Percentiles rank a stretch among this genome's conserved stretches.
These are phyloP conservation scores for Aspergillus steynii DNA, from an alignment of 495 filamentous ascomycete species.

Conservation along the genomic window DNA sequence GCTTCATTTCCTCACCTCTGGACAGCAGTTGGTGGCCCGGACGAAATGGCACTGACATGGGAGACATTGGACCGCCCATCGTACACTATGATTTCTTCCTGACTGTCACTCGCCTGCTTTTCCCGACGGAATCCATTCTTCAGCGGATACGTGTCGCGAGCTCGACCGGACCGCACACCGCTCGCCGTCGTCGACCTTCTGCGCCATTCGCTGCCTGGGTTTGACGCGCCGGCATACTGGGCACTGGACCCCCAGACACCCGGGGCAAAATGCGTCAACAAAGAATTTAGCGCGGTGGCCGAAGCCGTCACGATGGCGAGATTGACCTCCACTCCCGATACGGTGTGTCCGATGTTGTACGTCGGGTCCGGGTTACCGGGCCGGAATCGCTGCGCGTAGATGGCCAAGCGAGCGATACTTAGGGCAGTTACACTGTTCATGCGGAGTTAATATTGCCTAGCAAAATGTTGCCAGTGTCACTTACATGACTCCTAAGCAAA, in stretches of 20 bases:
- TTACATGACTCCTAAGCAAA: constrained; percentile 44
- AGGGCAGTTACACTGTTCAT: constrained; percentile 52
- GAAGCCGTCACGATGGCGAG: constrained; percentile 55
- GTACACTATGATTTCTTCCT: background rate
- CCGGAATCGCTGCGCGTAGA: constrained; percentile 25
- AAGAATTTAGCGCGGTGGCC: constrained; percentile 26
- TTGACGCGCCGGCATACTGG: background rate
- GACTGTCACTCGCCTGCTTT: background rate
- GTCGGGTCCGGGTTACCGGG: constrained; percentile 23
- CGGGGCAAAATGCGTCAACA: background rate
- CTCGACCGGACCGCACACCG: background rate
- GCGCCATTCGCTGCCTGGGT: background rate
- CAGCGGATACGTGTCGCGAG: background rate
- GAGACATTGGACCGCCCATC: background rate
- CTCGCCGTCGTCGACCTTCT: background rate
- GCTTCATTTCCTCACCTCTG: background rate
- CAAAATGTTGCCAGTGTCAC: constrained; percentile 11
- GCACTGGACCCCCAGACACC: background rate
- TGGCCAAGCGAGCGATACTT: constrained; percentile 31
- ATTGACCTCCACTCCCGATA: constrained; percentile 55
- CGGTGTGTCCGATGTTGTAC: constrained; percentile 49
- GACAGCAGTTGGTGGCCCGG: background rate
- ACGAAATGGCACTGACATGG: background rate
- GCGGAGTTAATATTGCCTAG: background rate
- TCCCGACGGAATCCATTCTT: background rate